Base-by-base conservation (phyloP, 306 rosid genomes). In the Cucurbita ficifolia region DNA sequence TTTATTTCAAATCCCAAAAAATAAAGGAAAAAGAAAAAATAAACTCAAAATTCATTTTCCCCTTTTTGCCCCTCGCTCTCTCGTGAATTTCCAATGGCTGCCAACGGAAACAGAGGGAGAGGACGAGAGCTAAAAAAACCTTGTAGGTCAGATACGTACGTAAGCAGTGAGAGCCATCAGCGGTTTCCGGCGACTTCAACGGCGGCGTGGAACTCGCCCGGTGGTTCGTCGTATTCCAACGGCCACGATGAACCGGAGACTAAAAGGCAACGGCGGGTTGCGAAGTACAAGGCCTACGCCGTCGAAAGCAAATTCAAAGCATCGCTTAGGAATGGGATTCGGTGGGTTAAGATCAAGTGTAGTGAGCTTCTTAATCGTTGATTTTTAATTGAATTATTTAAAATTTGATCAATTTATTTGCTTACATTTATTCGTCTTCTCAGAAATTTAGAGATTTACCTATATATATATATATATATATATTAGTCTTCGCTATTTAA, bases 271-370 rank as follows among this genome's bases (percentile, higher is more conserved):
- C 38, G 62, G 19, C 75, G 85, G 17, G 17, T 83, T 18, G 83
- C 76, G 4, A 79, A 81, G 79, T 77, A 85, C 78, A 83, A 76
- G 48, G 54, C 79, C 0, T 70, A 24, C 54, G 73, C 24, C 2
- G 71, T 38, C n/a, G 76, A 82, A 29, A 50, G 46, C 57, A 72
- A 80, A 74, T 5, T 73, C 33, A 81, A 81, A 17, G 12, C 46
- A 3, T 70, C 82, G 11, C 5, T 79, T 7, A 79, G 75, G 51
- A 79, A 40, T 22, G 86, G 80, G 45, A 12, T 84, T 56, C 79
- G 74, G 21, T 84, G 87, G 84, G 39, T 87, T 36, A 85, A 79
- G 76, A 48, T 56, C 72, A 85, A 79, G 68, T 80, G 54, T 33
- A 45, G 40, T 29, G 53, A 79, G 49, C 68, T 75, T 81, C 78